These are phyloP conservation scores for Forsythia viridissima DNA, from an alignment of 257 asterid genomes.

Conservation along the genomic window DNA sequence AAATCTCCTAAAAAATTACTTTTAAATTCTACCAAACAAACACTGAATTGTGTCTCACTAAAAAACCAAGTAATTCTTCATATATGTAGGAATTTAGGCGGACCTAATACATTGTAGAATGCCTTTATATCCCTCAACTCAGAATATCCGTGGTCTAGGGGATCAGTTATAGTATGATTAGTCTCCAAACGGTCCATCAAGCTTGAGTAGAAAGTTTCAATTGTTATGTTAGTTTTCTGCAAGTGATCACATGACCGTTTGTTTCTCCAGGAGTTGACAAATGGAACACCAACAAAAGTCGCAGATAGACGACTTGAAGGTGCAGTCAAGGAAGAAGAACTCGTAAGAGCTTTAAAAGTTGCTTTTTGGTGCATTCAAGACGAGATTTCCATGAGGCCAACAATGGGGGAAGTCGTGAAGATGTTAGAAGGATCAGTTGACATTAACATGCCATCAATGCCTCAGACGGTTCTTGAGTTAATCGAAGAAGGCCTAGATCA, in stretches of 20 bases:
- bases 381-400: constrained; percentile 70
- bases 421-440: constrained; percentile 81
- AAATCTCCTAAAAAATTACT: too few species aligned
- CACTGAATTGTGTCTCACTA: too few species aligned
- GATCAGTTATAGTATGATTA: background rate
- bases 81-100: background rate
- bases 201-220: background rate
- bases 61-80: background rate
- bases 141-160: background rate
- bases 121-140: background rate
- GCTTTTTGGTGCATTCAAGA: constrained; percentile 96
- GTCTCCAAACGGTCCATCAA: background rate
- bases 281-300: constrained; percentile 51
- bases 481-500: constrained; percentile 87
- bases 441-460: constrained; percentile 75
- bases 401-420: constrained; percentile 89
- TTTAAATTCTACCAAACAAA: too few species aligned
- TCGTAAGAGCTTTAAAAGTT: constrained; percentile 56
- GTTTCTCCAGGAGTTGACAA: constrained; percentile 56
- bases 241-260: background rate
- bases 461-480: constrained; percentile 74
- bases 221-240: background rate
- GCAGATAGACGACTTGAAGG: constrained; percentile 72
- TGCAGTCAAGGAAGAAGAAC: constrained; percentile 59
- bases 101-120: background rate